Conservation (phyloP, 1,139 yeast species). For the Blastobotrys capitulatus region DNA sequence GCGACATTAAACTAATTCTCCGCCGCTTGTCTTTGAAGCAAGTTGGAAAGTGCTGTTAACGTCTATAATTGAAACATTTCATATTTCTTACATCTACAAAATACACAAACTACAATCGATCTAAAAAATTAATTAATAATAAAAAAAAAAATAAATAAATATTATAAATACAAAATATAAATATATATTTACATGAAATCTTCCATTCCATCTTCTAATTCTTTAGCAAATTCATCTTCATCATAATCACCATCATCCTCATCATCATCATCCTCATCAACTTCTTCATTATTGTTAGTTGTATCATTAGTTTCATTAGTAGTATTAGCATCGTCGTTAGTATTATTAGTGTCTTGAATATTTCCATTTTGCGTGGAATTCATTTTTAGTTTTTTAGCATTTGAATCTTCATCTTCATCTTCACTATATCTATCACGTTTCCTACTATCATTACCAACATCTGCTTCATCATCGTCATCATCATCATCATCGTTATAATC, state of each 20-base stretch:
- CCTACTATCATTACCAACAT: too few relatives aligned
- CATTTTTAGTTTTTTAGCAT: conserved; percentile 17
- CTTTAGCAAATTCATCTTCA: conserved; percentile 39
- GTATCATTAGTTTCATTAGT: conserved; percentile 11
- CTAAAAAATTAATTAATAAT: background rate
- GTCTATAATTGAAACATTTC: too few relatives aligned
- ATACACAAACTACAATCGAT: background rate
- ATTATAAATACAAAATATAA: background rate
- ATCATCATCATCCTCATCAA: conserved; percentile 15
- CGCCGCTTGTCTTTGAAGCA: too few relatives aligned
- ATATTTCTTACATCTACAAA: background rate
- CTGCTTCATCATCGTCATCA: conserved; percentile 16
- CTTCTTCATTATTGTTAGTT: too few relatives aligned
- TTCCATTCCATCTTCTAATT: conserved; percentile 30
- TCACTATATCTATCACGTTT: conserved; percentile 1
- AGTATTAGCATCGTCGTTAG: conserved; percentile 31
- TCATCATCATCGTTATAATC: conserved; percentile 27
- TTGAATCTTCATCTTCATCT: conserved; percentile 2
- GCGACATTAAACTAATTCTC: background rate
- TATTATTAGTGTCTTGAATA: conserved; percentile 16
- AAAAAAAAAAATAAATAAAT: background rate
- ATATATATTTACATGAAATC: background rate
- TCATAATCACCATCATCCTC: conserved; percentile 24
- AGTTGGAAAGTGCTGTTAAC: too few relatives aligned
- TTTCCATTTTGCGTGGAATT: background rate